phyloP scores from a whole-genome alignment of 768 basidiomycete genomes.

The Ramaria sp. region DNA sequence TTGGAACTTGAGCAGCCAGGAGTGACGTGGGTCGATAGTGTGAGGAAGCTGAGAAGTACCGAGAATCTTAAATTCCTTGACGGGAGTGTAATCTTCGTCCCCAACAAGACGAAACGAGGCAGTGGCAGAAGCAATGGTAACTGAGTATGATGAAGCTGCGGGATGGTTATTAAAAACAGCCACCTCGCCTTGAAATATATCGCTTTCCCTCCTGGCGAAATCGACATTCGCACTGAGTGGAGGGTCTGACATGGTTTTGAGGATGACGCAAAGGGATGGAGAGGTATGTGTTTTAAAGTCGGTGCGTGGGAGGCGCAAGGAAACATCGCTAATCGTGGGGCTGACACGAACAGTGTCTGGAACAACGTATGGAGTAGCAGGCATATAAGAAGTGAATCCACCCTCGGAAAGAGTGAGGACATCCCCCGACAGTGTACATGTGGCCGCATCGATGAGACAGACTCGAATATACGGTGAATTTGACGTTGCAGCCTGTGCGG shows the following conservation, averaged over 20 bases:
- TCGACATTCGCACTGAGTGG: slow-evolving; percentile 26
- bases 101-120: slow-evolving; percentile 28
- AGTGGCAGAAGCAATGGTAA: slow-evolving; percentile 24
- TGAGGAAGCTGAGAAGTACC: slow-evolving; percentile 20
- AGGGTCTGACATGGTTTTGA: slow-evolving; percentile 26
- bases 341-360: slow-evolving; percentile 24
- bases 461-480: slow-evolving; percentile 23
- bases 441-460: slow-evolving; percentile 27
- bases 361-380: slow-evolving; percentile 22
- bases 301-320: slow-evolving; percentile 22
- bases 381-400: slow-evolving; percentile 26
- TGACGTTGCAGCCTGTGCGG: slow-evolving; percentile 27
- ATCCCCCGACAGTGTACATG: slow-evolving; percentile 26
- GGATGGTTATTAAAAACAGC: slow-evolving; percentile 30
- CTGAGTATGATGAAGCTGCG: slow-evolving; percentile 21
- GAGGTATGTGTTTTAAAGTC: slow-evolving; percentile 28
- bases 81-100: slow-evolving; percentile 14
- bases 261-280: slow-evolving; percentile 21
- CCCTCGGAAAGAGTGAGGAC: slow-evolving; percentile 25
- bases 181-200: slow-evolving; percentile 25
- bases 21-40: slow-evolving; percentile 29
- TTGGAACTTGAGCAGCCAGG: slow-evolving; percentile 21
- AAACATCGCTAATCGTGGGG: slow-evolving; percentile 23
- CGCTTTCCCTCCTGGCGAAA: slow-evolving; percentile 14
- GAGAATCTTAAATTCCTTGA: slow-evolving; percentile 17